Percentiles rank a stretch among this genome's conserved stretches.
Evolutionary conservation across 2,329 filamentous ascomycete species (phyloP).

Genomic region (Hortaea werneckii): DNA sequence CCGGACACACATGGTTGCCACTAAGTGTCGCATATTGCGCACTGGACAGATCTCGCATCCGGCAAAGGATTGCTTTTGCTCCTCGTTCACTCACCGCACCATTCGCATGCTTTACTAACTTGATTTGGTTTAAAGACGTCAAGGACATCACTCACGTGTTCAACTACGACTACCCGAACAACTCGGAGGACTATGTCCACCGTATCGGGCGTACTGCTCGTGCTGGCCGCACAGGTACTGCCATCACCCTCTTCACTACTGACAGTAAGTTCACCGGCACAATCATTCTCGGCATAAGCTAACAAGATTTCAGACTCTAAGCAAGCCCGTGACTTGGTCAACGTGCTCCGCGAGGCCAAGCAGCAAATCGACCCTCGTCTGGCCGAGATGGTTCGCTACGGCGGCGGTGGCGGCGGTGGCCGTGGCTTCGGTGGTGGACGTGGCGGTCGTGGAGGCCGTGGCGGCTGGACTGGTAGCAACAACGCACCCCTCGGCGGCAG

Average conservation of each 20-base stretch:
- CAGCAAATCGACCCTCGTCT: slow-evolving; percentile 96
- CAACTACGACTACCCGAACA: slow-evolving; percentile 99
- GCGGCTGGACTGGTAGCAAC: slow-evolving; percentile 48
- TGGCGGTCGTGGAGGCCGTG: slow-evolving; percentile 37
- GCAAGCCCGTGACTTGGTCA: slow-evolving; percentile 85
- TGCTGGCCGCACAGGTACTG: slow-evolving; percentile 82
- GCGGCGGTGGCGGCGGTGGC: slow-evolving; percentile 70
- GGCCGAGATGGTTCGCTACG: slow-evolving; percentile 88
- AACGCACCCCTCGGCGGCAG: slow-evolving; percentile 46
- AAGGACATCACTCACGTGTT: slow-evolving; percentile 99
- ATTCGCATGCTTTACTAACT: slow-evolving; percentile 48
- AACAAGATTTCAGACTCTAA: slow-evolving; percentile 37
- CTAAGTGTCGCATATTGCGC: slow-evolving; percentile 21
- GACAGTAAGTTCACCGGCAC: slow-evolving; percentile 63
- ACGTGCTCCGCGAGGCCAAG: slow-evolving; percentile 89
- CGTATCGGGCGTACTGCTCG: slow-evolving; percentile 59
- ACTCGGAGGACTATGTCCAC: slow-evolving; percentile 61
- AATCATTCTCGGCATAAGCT: slow-evolving; percentile 15
- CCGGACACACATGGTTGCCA: slow-evolving; percentile 9
- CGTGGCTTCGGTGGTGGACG: slow-evolving; percentile 55
- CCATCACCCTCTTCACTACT: slow-evolving; percentile 98
- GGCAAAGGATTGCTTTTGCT: slow-evolving; percentile 44
- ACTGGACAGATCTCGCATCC: slow-evolving; percentile 34
- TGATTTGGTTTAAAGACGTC: slow-evolving; percentile 76
- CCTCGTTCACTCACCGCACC: slow-evolving; percentile 38